These are phyloP conservation scores for maize (Zea mays) DNA, from an alignment of 176 grass and related monocot species.

Conservation along the genomic window DNA sequence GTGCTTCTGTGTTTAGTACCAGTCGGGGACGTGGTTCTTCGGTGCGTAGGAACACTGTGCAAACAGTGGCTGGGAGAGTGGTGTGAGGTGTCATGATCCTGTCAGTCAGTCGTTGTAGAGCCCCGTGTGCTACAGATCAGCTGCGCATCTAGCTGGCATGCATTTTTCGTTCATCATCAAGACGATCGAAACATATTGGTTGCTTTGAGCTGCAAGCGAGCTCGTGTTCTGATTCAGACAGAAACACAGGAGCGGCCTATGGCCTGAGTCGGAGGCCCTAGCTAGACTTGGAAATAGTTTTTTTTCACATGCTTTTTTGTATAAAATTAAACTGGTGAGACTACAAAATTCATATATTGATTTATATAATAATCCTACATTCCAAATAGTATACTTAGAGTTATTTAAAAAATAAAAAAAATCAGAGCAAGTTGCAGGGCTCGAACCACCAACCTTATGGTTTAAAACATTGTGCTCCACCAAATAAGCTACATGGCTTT, in stretches of 20 bases:
- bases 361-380: no score
- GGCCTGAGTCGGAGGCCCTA: neutral
- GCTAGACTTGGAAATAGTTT: constrained; percentile 46
- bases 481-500: no score
- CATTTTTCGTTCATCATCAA: neutral
- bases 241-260: neutral
- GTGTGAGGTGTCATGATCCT: constrained; percentile 5
- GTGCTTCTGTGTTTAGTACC: neutral
- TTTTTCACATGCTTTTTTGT: no score
- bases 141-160: neutral
- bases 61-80: constrained; percentile 15
- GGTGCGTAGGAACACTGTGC: neutral
- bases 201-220: neutral
- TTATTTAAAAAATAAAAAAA: no score
- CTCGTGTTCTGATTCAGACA: neutral
- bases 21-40: neutral
- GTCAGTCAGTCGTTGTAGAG: neutral
- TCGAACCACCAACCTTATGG: no score
- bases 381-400: no score
- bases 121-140: neutral
- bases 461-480: no score
- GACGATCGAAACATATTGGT: neutral
- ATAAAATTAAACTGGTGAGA: no score
- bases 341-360: no score
- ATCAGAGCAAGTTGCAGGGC: no score